phyloP scores from a whole-genome alignment of 129 eudicot genomes.

The Apium graveolens region DNA sequence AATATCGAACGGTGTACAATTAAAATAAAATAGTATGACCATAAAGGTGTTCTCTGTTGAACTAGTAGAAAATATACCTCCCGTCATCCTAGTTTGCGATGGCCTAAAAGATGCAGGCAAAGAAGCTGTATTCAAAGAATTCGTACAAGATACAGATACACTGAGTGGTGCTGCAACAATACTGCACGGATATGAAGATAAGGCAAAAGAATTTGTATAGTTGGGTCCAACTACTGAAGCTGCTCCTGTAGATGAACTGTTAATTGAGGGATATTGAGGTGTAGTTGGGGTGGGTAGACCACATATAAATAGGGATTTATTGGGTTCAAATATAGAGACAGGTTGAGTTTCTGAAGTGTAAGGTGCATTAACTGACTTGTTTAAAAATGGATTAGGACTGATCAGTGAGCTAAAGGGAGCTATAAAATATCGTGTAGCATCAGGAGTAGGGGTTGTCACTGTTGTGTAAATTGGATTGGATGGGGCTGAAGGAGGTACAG shows the following conservation, averaged over 20 bases:
- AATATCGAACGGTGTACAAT: not conserved
- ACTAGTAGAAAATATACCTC: not conserved
- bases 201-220: not conserved
- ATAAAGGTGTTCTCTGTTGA: not conserved
- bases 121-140: not conserved
- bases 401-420: not conserved
- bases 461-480: not conserved
- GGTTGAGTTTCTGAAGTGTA: not conserved
- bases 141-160: not conserved
- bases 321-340: not conserved
- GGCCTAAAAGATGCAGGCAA: not conserved
- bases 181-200: constrained; percentile 20
- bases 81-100: not conserved
- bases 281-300: not conserved
- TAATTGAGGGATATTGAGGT: not conserved
- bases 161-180: not conserved
- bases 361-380: not conserved
- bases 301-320: not conserved
- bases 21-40: not conserved
- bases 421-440: not conserved
- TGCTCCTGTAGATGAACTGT: not conserved
- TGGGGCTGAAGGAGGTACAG: not conserved
- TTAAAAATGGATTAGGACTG: not conserved
- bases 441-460: not conserved
- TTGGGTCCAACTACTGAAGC: not conserved